A percentile compares a stretch with the other conserved stretches of the same genome.
phyloP scores from a whole-genome alignment of 805 yeast genomes.

The Kodamaea kakaduensis region DNA sequence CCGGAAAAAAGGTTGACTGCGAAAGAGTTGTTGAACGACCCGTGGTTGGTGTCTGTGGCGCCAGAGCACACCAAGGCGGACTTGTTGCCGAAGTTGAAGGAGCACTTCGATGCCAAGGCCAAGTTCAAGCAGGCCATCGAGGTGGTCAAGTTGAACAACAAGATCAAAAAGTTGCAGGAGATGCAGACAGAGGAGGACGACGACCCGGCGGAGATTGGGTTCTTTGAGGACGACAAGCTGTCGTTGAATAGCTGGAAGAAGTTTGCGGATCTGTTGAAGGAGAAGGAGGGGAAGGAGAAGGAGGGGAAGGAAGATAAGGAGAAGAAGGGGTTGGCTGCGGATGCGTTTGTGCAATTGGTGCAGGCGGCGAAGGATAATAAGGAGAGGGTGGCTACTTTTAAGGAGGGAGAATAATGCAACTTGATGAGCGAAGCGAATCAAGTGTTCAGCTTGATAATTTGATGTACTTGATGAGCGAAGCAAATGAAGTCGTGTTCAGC shows the following conservation, averaged over 20 bases:
- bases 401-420: conserved; percentile 7
- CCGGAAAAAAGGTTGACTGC: conserved; percentile 71
- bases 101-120: conserved; percentile 77
- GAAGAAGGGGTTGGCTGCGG: conserved; percentile 43
- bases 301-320: neutral
- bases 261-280: conserved; percentile 22
- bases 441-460: no score
- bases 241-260: conserved; percentile 29
- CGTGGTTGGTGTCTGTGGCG: conserved; percentile 61
- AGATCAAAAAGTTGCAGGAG: conserved; percentile 66
- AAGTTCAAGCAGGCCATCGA: conserved; percentile 85
- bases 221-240: conserved; percentile 28
- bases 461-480: no score
- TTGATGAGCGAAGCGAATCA: no score
- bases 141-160: conserved; percentile 74
- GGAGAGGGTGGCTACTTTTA: conserved; percentile 33
- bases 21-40: conserved; percentile 56
- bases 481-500: no score
- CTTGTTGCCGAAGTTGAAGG: conserved; percentile 74
- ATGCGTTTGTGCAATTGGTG: conserved; percentile 67
- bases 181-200: conserved; percentile 57
- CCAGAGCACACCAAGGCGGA: conserved; percentile 52
- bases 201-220: conserved; percentile 44
- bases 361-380: conserved; percentile 61
- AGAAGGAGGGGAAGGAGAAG: conserved; percentile 13